A percentile compares a stretch with the other conserved stretches of the same genome.
These are phyloP conservation scores for Ramaria rubella DNA, from an alignment of 768 basidiomycete genomes.

Conservation along the genomic window DNA sequence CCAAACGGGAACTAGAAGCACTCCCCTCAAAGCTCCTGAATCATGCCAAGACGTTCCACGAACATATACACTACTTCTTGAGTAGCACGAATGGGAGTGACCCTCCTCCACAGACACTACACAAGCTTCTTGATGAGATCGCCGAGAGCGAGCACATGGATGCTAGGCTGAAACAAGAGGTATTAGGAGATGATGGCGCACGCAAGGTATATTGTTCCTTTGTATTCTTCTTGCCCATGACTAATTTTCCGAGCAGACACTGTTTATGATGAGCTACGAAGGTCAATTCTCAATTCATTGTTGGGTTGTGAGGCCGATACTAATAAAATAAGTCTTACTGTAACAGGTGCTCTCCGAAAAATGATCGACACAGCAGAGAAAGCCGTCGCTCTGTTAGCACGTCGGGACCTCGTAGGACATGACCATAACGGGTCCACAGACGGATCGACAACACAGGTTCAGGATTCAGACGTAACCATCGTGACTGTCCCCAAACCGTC, in stretches of 20 bases:
- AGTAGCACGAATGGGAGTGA: conserved; percentile 12
- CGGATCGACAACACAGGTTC: neutral
- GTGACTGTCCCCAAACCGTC: neutral
- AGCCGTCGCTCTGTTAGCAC: conserved; percentile 24
- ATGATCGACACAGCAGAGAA: conserved; percentile 30
- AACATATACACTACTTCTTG: conserved; percentile 33
- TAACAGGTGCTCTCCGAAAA: conserved; percentile 27
- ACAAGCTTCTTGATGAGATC: conserved; percentile 37
- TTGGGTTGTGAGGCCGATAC: neutral
- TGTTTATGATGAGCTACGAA: conserved; percentile 41
- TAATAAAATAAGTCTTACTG: neutral
- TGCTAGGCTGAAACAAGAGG: conserved; percentile 31
- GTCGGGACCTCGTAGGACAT: conserved; percentile 23
- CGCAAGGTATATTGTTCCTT: conserved; percentile 30
- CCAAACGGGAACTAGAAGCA: conserved; percentile 29
- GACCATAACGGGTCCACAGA: neutral
- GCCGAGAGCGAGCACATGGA: conserved; percentile 26
- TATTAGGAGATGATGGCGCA: conserved; percentile 37
- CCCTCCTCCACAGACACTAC: conserved; percentile 19
- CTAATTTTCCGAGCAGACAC: conserved; percentile 23
- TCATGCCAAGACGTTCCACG: conserved; percentile 33
- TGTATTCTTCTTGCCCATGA: neutral
- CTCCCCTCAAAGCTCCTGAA: conserved; percentile 35
- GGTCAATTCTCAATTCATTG: conserved; percentile 26
- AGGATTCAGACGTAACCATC: neutral